phyloP scores from a whole-genome alignment of 1,139 yeast genomes.

The Yamadazyma diddensiae region DNA sequence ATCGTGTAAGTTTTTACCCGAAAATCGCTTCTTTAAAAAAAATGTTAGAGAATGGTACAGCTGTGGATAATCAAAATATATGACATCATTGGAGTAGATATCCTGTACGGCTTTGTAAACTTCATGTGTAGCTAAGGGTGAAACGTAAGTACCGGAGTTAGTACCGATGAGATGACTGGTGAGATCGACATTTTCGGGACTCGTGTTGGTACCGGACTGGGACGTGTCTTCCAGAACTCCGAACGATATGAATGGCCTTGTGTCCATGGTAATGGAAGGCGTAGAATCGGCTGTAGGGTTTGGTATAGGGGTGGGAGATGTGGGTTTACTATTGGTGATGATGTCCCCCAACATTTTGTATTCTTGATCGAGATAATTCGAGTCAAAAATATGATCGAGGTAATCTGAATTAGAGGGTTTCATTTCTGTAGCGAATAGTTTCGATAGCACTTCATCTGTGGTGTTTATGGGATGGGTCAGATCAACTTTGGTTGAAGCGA shows the following conservation, averaged over 20 bases:
- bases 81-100: conserved; percentile 52
- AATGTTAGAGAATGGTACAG: conserved; percentile 62
- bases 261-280: conserved; percentile 16
- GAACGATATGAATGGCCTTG: conserved; percentile 43
- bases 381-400: conserved; percentile 26
- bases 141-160: conserved; percentile 30
- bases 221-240: conserved; percentile 23
- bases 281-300: too few species aligned
- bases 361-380: conserved; percentile 52
- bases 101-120: conserved; percentile 64
- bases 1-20: conserved; percentile 32
- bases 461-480: conserved; percentile 20
- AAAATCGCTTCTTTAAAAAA: conserved; percentile 53
- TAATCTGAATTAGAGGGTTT: conserved; percentile 14
- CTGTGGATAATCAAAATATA: conserved; percentile 64
- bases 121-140: conserved; percentile 60
- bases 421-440: conserved; percentile 16
- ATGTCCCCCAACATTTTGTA: conserved; percentile 59
- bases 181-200: conserved; percentile 9
- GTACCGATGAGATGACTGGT: conserved; percentile 10
- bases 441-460: conserved; percentile 35
- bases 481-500: too few species aligned
- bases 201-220: conserved; percentile 2
- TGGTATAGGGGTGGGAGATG: conserved; percentile 53
- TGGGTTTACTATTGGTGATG: conserved; percentile 46